phyloP scores from a whole-genome alignment of 1,284 basidiomycete genomes.

The Boletus smithii region DNA sequence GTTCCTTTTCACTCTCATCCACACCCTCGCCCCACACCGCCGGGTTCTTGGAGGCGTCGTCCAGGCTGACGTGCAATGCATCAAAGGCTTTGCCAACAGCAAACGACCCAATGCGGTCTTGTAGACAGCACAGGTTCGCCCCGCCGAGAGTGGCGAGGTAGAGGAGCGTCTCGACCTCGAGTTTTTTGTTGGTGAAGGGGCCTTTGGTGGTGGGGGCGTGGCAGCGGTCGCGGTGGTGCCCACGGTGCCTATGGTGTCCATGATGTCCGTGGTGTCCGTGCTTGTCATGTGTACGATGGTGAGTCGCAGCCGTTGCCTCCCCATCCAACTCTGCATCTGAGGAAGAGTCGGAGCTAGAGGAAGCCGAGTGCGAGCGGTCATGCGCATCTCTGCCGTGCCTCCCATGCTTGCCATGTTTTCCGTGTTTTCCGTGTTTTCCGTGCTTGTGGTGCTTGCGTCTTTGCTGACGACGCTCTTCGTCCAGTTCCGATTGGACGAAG shows the following conservation, averaged over 20 bases:
- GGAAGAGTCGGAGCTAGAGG: too few relatives aligned
- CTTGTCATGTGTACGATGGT: not conserved
- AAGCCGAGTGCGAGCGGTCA: too few relatives aligned
- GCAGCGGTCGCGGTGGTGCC: not conserved
- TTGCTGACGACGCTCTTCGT: conserved; percentile 11
- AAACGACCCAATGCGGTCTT: conserved; percentile 71
- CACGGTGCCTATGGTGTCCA: not conserved
- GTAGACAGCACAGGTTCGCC: conserved; percentile 75
- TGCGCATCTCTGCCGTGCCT: too few relatives aligned
- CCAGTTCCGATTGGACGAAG: conserved; percentile 37
- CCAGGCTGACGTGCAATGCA: conserved; percentile 67
- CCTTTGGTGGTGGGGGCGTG: not conserved
- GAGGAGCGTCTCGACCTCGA: conserved; percentile 73
- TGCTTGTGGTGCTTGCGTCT: not conserved
- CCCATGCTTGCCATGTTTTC: too few relatives aligned
- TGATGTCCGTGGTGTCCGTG: too few relatives aligned
- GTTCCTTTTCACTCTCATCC: conserved; percentile 2
- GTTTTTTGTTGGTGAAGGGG: conserved; percentile 56
- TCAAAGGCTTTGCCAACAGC: conserved; percentile 84
- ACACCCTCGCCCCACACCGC: conserved; percentile 52
- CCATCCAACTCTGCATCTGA: conserved; percentile 7
- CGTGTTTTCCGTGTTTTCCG: conserved; percentile 2
- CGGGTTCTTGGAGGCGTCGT: conserved; percentile 52
- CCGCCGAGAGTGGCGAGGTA: conserved; percentile 92
- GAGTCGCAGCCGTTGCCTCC: not conserved